Conservation (phyloP, 2,329 filamentous ascomycete genomes). For the Penicillium sp. region DNA sequence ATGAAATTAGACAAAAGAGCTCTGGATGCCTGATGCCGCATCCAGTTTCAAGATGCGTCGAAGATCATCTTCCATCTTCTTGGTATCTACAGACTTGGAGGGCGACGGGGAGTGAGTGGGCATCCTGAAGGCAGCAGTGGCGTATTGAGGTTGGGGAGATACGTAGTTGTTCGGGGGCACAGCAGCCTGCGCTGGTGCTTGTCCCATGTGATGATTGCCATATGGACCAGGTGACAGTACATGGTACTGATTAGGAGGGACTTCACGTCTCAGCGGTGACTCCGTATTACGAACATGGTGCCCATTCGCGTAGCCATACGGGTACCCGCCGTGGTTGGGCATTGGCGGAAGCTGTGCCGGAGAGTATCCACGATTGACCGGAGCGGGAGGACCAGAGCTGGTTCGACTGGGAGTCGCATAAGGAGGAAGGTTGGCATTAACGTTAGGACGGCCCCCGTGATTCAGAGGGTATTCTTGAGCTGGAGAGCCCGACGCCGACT, state of each 20-base stretch:
- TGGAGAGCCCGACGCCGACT: slow-evolving; percentile 29
- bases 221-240: slow-evolving; percentile 21
- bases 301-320: slow-evolving; percentile 24
- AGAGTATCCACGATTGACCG: slow-evolving; percentile 19
- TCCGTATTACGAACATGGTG: slow-evolving; percentile 28
- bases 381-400: slow-evolving; percentile 35
- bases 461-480: slow-evolving; percentile 11
- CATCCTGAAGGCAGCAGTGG: slow-evolving; percentile 22
- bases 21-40: slow-evolving; percentile 33
- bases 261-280: slow-evolving; percentile 35
- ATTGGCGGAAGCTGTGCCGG: slow-evolving; percentile 16
- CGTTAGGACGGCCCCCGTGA: slow-evolving; percentile 17
- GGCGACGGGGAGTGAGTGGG: slow-evolving; percentile 25
- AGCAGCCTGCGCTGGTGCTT: slow-evolving; percentile 4
- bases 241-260: slow-evolving; percentile 16
- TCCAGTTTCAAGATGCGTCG: slow-evolving; percentile 50
- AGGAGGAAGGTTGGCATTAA: slow-evolving; percentile 26
- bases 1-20: slow-evolving; percentile 22
- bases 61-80: slow-evolving; percentile 51
- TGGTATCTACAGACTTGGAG: slow-evolving; percentile 37
- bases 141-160: slow-evolving; percentile 25
- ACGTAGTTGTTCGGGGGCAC: slow-evolving; percentile 15
- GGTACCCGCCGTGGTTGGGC: slow-evolving; percentile 21
- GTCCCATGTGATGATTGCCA: slow-evolving; percentile 21
- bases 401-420: slow-evolving; percentile 34